Base-by-base conservation (phyloP, 139 green algal species). In the Ettlia oleoabundans region DNA sequence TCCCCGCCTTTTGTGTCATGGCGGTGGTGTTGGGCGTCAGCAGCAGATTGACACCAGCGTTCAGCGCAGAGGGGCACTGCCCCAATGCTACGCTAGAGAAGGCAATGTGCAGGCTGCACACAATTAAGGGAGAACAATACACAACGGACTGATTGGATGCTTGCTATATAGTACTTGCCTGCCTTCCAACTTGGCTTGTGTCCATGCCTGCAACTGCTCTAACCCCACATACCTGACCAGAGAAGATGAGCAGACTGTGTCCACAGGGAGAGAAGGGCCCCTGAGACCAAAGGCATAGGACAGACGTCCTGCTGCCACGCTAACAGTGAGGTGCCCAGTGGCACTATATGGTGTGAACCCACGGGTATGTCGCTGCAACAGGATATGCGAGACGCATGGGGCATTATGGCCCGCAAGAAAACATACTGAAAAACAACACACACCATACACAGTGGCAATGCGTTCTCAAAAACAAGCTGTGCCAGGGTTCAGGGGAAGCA, bases 21-120 rank as follows among this genome's bases (percentile, higher is more conserved):
- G 88, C 89, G 0, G 89, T 95, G 2, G 93, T 96, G 33, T 52
- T 63, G 24, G 93, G 88, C 15, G 90, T 81, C 30, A 97, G 84
- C 81, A 94, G 90, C 74, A 93, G 82, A 72, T 97, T 97, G 66
- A 95, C 86, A 26, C 94, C 94, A 13, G 79, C 93, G 28, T 92
- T 90, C 15, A 84, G 13, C 5, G 85, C 84, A 18, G 42, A 38
- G 26, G 53, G 52, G 75, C 86, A 90, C 47, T 87, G 79, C 21
- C 84, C 84, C 32, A 96, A 87, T 6, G 84, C 90, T 41, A 97
- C 83, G 82, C 94, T 94, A 4, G 69, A 82, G 28, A 85, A 64
- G 13, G 86, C 81, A 10, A 85, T 62, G 40, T 84, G 82, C 13
- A 85, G 35, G 52, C 64, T 81, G 75, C 30, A 40, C 19, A 18